Percentiles rank a stretch among this genome's conserved stretches.
phyloP scores from a whole-genome alignment of 352 stramenopile genomes.

The Pilasporangium apinafurcum region DNA sequence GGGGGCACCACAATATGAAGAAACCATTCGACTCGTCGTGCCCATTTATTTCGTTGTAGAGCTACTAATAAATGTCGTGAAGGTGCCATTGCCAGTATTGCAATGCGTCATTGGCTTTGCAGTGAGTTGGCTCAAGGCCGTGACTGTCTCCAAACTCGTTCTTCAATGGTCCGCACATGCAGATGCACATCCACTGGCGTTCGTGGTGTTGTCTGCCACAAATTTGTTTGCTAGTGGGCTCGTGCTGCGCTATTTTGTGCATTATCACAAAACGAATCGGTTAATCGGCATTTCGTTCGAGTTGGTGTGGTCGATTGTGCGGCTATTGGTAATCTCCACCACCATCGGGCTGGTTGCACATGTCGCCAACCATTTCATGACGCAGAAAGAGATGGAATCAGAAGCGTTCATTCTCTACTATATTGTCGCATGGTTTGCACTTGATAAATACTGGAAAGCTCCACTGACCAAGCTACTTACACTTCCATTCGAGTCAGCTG shows the following conservation, averaged over 20 bases:
- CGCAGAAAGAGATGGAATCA: conserved; percentile 31
- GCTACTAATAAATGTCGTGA: conserved; percentile 25
- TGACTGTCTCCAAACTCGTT: conserved; percentile 62
- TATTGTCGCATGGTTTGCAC: conserved; percentile 56
- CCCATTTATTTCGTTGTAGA: conserved; percentile 50
- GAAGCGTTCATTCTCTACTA: conserved; percentile 56
- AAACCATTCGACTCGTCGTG: conserved; percentile 51
- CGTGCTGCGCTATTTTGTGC: conserved; percentile 44
- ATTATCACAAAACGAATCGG: conserved; percentile 32
- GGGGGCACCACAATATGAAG: conserved; percentile 43
- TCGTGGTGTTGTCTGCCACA: conserved; percentile 51
- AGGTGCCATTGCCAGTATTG: conserved; percentile 32
- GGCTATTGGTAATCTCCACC: conserved; percentile 31
- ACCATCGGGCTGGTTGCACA: conserved; percentile 46
- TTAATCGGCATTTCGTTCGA: conserved; percentile 27
- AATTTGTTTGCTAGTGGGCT: conserved; percentile 68
- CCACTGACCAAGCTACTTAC: conserved; percentile 28
- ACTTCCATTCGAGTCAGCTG: conserved; percentile 6
- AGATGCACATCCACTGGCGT: conserved; percentile 44
- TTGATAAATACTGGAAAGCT: conserved; percentile 71
- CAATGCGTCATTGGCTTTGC: conserved; percentile 43
- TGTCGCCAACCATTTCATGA: conserved; percentile 50
- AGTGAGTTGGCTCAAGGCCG: conserved; percentile 70
- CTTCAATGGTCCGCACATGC: conserved; percentile 43
- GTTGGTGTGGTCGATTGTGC: conserved; percentile 30